Conservation (phyloP, 2,329 filamentous ascomycete genomes). For the Leptographium procerum region DNA sequence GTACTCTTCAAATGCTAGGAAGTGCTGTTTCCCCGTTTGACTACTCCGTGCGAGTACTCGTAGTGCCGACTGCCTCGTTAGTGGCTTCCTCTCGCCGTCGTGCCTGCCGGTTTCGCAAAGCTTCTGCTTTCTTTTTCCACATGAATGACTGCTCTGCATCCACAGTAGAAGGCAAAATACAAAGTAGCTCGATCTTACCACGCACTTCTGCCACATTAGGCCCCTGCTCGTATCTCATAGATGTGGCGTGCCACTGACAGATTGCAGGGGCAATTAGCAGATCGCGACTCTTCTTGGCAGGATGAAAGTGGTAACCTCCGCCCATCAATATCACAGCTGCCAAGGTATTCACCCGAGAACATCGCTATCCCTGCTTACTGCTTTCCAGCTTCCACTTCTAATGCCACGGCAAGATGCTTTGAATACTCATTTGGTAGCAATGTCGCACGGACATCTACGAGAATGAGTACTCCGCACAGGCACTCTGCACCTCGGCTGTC, state of each 20-base stretch:
- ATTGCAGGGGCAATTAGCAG: not conserved
- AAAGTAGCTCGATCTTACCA: not conserved
- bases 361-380: not conserved
- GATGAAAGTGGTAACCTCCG: not conserved
- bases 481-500: too few relatives aligned
- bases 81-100: too few relatives aligned
- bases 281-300: not conserved
- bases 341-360: not conserved
- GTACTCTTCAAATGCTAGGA: not conserved
- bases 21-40: not conserved
- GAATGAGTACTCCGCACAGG: too few relatives aligned
- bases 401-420: not conserved
- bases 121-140: not conserved
- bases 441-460: not conserved
- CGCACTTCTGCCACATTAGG: not conserved
- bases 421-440: not conserved
- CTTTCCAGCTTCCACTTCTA: not conserved
- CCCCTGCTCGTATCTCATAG: not conserved
- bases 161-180: too few relatives aligned
- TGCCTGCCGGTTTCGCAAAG: too few relatives aligned
- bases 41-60: too few relatives aligned
- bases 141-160: too few relatives aligned
- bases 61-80: not conserved
- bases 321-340: not conserved
- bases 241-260: not conserved